Conservation (phyloP, 2,329 filamentous ascomycete genomes). For the Xylariaceae sp. region DNA sequence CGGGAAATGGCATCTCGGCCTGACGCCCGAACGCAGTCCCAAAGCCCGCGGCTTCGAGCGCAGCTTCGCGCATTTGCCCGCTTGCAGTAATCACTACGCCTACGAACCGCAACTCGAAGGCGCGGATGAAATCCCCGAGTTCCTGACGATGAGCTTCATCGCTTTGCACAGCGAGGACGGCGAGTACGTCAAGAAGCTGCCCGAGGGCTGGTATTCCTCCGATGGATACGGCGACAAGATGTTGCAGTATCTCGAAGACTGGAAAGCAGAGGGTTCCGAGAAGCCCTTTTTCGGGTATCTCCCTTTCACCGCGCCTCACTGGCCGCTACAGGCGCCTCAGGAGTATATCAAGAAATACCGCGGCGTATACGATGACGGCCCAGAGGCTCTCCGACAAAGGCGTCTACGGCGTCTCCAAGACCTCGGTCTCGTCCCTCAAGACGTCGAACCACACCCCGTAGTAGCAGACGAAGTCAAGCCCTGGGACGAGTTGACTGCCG, state of each 20-base stretch:
- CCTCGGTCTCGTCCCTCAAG: conserved; percentile 47
- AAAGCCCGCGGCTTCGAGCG: conserved; percentile 53
- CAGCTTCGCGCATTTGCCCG: conserved; percentile 55
- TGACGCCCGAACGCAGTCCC: conserved; percentile 52
- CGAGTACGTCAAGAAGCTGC: conserved; percentile 38
- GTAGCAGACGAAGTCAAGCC: conserved; percentile 43
- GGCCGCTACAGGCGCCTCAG: conserved; percentile 55
- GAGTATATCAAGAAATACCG: conserved; percentile 52
- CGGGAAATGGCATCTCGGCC: conserved; percentile 59
- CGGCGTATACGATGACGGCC: conserved; percentile 56
- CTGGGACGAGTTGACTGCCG: conserved; percentile 42
- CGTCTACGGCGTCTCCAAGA: conserved; percentile 51
- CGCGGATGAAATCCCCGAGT: conserved; percentile 36
- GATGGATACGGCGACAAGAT: conserved; percentile 49
- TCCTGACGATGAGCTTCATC: conserved; percentile 37
- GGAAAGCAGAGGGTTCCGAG: conserved; percentile 34
- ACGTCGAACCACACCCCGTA: conserved; percentile 47
- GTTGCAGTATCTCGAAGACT: conserved; percentile 45
- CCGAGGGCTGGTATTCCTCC: conserved; percentile 49
- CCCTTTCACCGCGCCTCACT: conserved; percentile 58
- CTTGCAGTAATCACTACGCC: conserved; percentile 51
- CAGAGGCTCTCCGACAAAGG: conserved; percentile 48
- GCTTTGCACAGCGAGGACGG: conserved; percentile 36
- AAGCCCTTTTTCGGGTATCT: conserved; percentile 55
- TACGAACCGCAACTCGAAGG: conserved; percentile 41